Base-by-base conservation (phyloP, 371 early-diverging fungal genomes). In the Catenaria anguillulae region DNA sequence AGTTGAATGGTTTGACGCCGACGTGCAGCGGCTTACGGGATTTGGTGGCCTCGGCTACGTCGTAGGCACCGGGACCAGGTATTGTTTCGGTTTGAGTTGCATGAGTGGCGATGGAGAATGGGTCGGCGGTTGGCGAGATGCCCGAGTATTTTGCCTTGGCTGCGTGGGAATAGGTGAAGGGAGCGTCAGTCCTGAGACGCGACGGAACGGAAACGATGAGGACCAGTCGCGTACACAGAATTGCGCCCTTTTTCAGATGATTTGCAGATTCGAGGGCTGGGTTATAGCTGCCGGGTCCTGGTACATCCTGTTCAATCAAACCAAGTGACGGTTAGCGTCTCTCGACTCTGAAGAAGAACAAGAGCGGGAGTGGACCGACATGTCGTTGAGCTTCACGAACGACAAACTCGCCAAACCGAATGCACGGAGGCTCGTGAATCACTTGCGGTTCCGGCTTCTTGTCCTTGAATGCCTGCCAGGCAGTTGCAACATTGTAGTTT, bases 351-450 rank as follows among this genome's bases (percentile, higher is more conserved):
- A 46, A 46, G 48, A 21, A 46, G 21, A 21, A 21, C 21, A 3
- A 21, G 19, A 2, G 19, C 55, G 35, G 5, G 4, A 12, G 23
- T 21, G 55, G 17, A 55, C 55, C 55, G 17, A n/a, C n/a, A n/a
- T n/a, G 45, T 33, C 56, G 33, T 3, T 34, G 8, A 33, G 61
- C 61, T 26, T 61, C 61, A 26, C 31, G 31, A 26, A 61, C 61
- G 15, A 61, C 61, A 40, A 17, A 54, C 24, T 61, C 61, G 36
- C 61, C 61, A 31, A 61, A 61, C 35, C 61, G 61, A 10, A 61
- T 33, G 26, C 55, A 54, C 29, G 17, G 45, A 60, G 45, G 12
- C 26, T 35, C 35, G 55, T 43, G 45, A 15, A 2, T 60, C 5
- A 31, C 33, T 23, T 33, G 29, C 1, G 24, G 15, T 17, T 54